A percentile compares a stretch with the other conserved stretches of the same genome.
phyloP scores from a whole-genome alignment of 2,329 filamentous ascomycete species.

The Polytolypa hystricis region DNA sequence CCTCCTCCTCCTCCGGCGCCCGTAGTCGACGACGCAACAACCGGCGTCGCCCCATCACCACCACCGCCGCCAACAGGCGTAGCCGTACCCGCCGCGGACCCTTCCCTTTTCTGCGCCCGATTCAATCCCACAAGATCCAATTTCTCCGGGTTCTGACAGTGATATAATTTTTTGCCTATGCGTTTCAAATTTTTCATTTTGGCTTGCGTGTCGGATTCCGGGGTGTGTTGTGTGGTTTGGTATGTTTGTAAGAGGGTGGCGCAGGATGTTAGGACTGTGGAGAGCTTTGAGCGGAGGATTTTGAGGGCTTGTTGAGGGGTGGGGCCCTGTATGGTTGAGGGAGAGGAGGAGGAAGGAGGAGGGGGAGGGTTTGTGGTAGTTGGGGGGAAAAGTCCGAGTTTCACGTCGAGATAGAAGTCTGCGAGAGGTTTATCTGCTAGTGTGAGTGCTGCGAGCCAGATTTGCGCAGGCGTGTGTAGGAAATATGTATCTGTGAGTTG shows the following conservation, averaged over 20 bases:
- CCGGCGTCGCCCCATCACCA: slow-evolving; percentile 17
- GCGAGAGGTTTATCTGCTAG: slow-evolving; percentile 53
- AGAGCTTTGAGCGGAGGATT: slow-evolving; percentile 27
- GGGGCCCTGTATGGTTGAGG: slow-evolving; percentile 10
- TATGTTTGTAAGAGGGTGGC: slow-evolving; percentile 30
- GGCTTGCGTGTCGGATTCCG: slow-evolving; percentile 18
- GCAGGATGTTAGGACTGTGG: slow-evolving; percentile 28
- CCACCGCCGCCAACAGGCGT: slow-evolving; percentile 9
- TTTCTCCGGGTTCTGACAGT: slow-evolving; percentile 40
- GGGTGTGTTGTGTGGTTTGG: slow-evolving; percentile 11
- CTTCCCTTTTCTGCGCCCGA: slow-evolving; percentile 15
- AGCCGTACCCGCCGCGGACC: slow-evolving; percentile 18
- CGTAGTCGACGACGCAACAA: too few relatives aligned
- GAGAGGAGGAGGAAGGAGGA: background rate
- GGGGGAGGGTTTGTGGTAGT: slow-evolving; percentile 1
- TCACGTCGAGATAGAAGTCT: slow-evolving; percentile 35
- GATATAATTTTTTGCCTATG: slow-evolving; percentile 39
- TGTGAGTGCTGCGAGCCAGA: slow-evolving; percentile 72
- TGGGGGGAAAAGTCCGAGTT: slow-evolving; percentile 22
- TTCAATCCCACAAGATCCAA: slow-evolving; percentile 28
- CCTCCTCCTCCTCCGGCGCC: slow-evolving; percentile 21
- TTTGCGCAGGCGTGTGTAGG: slow-evolving; percentile 86
- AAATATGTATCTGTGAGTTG: slow-evolving; percentile 94
- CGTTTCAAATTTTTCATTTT: slow-evolving; percentile 33
- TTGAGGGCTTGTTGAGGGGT: slow-evolving; percentile 16